A percentile compares a stretch with the other conserved stretches of the same genome.
Evolutionary conservation across 352 stramenopile species (phyloP).

Genomic region (Phytophthora niederhauseri): DNA sequence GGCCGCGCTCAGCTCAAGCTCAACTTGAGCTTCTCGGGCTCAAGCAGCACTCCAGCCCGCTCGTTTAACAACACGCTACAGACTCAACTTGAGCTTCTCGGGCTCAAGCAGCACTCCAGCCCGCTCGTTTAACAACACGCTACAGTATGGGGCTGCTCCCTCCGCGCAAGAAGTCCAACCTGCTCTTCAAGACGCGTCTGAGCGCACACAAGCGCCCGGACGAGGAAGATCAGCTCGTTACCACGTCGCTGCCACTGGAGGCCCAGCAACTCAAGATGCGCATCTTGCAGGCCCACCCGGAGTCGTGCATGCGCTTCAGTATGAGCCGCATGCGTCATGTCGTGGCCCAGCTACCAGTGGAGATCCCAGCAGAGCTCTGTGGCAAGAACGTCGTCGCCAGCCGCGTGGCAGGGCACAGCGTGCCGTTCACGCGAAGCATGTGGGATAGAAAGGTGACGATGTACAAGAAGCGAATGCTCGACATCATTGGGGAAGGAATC

Average conservation of each 20-base stretch:
- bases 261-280: conserved; percentile 64
- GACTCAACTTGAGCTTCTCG: too few species aligned
- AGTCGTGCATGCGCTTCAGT: conserved; percentile 62
- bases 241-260: conserved; percentile 37
- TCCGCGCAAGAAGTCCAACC: conserved; percentile 29
- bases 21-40: too few species aligned
- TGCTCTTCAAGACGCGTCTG: conserved; percentile 24
- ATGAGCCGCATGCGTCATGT: conserved; percentile 69
- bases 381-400: conserved; percentile 40
- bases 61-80: too few species aligned
- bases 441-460: conserved; percentile 61
- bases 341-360: conserved; percentile 48
- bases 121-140: neutral
- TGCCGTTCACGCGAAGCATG: conserved; percentile 66
- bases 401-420: conserved; percentile 55
- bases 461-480: conserved; percentile 40
- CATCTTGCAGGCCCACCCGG: conserved; percentile 49
- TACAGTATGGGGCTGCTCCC: conserved; percentile 28
- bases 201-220: conserved; percentile 14
- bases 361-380: conserved; percentile 51
- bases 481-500: conserved; percentile 54
- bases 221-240: conserved; percentile 11
- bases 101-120: too few species aligned
- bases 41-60: too few species aligned
- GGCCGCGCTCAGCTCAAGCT: conserved; percentile 9